Conservation (phyloP, 768 basidiomycete genomes). For the Cantharellus cinnabarinus region DNA sequence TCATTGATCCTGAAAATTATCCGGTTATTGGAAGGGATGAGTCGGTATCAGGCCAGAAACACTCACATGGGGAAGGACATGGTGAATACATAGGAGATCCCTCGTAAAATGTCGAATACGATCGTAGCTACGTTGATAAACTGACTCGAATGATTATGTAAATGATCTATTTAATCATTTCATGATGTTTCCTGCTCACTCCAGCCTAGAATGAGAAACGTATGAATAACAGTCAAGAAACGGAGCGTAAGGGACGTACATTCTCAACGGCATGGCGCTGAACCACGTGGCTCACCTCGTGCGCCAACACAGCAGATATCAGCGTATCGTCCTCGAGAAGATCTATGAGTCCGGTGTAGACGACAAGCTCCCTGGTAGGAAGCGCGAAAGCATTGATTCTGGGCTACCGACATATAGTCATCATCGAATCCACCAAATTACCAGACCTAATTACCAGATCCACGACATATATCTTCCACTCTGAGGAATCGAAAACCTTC, state of each 20-base stretch:
- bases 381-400: slow-evolving; percentile 23
- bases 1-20: slow-evolving; percentile 16
- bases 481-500: slow-evolving; percentile 17
- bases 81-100: slow-evolving; percentile 21
- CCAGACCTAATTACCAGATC: slow-evolving; percentile 16
- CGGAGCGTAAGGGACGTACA: slow-evolving; percentile 13
- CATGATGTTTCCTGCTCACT: neutral
- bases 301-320: slow-evolving; percentile 22
- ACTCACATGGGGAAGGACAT: slow-evolving; percentile 23
- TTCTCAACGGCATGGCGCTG: slow-evolving; percentile 26
- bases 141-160: slow-evolving; percentile 8
- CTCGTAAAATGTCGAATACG: slow-evolving; percentile 24
- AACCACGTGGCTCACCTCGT: slow-evolving; percentile 20
- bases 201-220: neutral
- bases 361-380: slow-evolving; percentile 24
- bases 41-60: slow-evolving; percentile 1
- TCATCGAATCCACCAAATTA: slow-evolving; percentile 2
- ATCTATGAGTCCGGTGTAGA: slow-evolving; percentile 23
- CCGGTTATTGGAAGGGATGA: neutral
- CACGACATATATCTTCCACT: slow-evolving; percentile 24
- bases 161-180: neutral
- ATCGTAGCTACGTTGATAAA: slow-evolving; percentile 23
- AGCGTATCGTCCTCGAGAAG: slow-evolving; percentile 20
- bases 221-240: neutral
- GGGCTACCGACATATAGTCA: slow-evolving; percentile 11